Conservation (phyloP, 164 flowering plant species). For the Magnolia kwangsiensis region DNA sequence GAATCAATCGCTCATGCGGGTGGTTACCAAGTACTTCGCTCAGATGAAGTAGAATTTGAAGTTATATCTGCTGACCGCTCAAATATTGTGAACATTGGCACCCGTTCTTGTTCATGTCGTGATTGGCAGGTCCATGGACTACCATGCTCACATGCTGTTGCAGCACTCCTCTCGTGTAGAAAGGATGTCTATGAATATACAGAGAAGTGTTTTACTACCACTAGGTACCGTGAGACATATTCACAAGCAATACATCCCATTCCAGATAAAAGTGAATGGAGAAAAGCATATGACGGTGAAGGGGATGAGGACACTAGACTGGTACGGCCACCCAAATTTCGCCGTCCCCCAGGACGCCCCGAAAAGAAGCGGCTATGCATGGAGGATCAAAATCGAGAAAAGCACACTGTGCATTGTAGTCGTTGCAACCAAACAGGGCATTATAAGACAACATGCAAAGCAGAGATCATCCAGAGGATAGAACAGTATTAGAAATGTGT, state of each 20-base stretch:
- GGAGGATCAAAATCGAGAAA: conserved; percentile 61
- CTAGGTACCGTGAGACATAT: conserved; percentile 53
- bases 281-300: conserved; percentile 24
- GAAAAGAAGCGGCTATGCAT: conserved; percentile 67
- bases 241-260: conserved; percentile 49
- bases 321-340: conserved; percentile 75
- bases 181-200: conserved; percentile 57
- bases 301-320: conserved; percentile 32
- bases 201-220: conserved; percentile 52
- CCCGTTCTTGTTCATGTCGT: conserved; percentile 63
- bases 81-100: conserved; percentile 67
- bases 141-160: conserved; percentile 85
- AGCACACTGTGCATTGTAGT: conserved; percentile 80
- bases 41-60: conserved; percentile 84
- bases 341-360: conserved; percentile 82
- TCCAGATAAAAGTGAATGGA: conserved; percentile 55
- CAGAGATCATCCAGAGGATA: conserved; percentile 37
- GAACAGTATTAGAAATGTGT: conserved; percentile 35
- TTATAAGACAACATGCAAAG: conserved; percentile 84
- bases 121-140: conserved; percentile 78
- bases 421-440: conserved; percentile 86
- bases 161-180: conserved; percentile 61
- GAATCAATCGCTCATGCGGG: conserved; percentile 51
- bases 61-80: conserved; percentile 63
- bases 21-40: conserved; percentile 61